Percentiles rank a stretch among this genome's conserved stretches.
phyloP scores from a whole-genome alignment of 495 filamentous ascomycete species.

The Trichoderma virens region DNA sequence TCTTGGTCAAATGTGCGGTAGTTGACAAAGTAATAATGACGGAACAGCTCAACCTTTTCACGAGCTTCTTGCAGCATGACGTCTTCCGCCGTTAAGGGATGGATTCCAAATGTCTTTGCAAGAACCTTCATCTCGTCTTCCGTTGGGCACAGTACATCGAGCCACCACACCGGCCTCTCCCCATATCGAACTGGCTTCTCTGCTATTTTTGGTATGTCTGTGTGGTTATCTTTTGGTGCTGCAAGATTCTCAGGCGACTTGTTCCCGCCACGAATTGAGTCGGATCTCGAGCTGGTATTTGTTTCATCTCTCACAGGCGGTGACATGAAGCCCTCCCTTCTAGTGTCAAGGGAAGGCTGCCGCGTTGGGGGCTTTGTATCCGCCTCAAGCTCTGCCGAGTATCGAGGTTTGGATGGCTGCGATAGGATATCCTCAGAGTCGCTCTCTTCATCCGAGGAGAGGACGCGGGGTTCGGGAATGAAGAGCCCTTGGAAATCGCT shows the following conservation, averaged over 20 bases:
- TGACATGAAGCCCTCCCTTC: slow-evolving; percentile 15
- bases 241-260: slow-evolving; percentile 21
- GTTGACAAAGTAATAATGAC: slow-evolving; percentile 96
- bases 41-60: slow-evolving; percentile 96
- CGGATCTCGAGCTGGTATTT: background rate
- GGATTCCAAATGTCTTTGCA: slow-evolving; percentile 87
- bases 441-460: slow-evolving; percentile 50
- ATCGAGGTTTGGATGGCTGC: slow-evolving; percentile 16
- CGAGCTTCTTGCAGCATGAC: slow-evolving; percentile 95
- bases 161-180: slow-evolving; percentile 89
- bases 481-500: slow-evolving; percentile 80
- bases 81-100: slow-evolving; percentile 90
- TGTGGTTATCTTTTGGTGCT: slow-evolving; percentile 20
- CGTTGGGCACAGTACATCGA: slow-evolving; percentile 85
- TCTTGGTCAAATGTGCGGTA: slow-evolving; percentile 97
- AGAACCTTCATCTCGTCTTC: slow-evolving; percentile 88
- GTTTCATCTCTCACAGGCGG: background rate
- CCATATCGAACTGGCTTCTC: slow-evolving; percentile 63
- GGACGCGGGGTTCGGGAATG: slow-evolving; percentile 44
- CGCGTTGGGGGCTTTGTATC: slow-evolving; percentile 24
- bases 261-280: background rate
- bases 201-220: slow-evolving; percentile 16
- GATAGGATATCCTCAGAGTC: slow-evolving; percentile 47
- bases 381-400: slow-evolving; percentile 20
- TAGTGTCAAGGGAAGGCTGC: slow-evolving; percentile 26